Conservation (phyloP, 345 rosid species). For the Hypericum androsaemum region DNA sequence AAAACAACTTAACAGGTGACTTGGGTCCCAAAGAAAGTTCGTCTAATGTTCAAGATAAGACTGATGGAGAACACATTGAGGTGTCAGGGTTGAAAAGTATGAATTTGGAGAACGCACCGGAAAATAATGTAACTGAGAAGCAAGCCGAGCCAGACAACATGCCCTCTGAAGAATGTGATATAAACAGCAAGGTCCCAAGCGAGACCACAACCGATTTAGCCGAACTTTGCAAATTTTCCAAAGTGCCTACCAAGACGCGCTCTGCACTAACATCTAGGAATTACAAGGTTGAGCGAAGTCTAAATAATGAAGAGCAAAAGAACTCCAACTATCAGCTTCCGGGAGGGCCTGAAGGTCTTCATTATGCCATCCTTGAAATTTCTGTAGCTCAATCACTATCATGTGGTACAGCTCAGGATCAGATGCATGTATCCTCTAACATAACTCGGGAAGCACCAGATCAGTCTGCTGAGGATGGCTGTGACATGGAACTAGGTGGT, state of each 20-base stretch:
- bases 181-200: constrained; percentile 26
- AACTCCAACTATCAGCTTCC: constrained; percentile 28
- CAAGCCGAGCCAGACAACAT: constrained; percentile 29
- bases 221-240: constrained; percentile 59
- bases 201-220: constrained; percentile 48
- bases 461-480: constrained; percentile 25
- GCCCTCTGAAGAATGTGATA: constrained; percentile 15
- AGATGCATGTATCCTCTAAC: constrained; percentile 25
- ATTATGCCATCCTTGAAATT: constrained; percentile 25
- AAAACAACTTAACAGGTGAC: constrained; percentile 34
- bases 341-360: constrained; percentile 23
- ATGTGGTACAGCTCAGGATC: constrained; percentile 20
- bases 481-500: constrained; percentile 27
- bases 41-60: constrained; percentile 36
- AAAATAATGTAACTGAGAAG: constrained; percentile 31
- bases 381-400: constrained; percentile 20
- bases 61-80: constrained; percentile 39
- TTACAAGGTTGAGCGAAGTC: constrained; percentile 30
- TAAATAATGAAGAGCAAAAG: constrained; percentile 30
- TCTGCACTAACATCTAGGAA: constrained; percentile 49
- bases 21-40: constrained; percentile 46
- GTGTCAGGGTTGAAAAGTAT: constrained; percentile 19
- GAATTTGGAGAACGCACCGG: constrained; percentile 26
- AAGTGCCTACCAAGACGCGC: constrained; percentile 78
- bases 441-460: constrained; percentile 19